A percentile compares a stretch with the other conserved stretches of the same genome.
Evolutionary conservation across 768 basidiomycete species (phyloP).

Genomic region (Hypholoma sublateritium): DNA sequence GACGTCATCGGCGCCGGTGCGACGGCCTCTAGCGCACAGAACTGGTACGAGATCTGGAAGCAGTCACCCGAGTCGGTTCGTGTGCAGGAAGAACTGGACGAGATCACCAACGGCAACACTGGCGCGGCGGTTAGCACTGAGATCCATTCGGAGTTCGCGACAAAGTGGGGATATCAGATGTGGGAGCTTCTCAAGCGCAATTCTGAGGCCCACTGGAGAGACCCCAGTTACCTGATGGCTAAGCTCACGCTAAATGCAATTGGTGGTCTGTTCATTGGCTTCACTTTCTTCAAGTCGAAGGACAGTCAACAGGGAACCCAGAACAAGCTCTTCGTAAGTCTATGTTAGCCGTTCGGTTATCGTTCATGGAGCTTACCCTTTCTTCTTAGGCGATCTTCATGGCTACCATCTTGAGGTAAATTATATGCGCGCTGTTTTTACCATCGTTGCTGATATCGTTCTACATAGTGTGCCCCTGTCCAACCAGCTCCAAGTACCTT

Average conservation of each 20-base stretch:
- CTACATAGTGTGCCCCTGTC: constrained; percentile 47
- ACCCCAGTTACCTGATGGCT: constrained; percentile 59
- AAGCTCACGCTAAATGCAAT: constrained; percentile 56
- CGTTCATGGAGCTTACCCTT: neutral
- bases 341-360: constrained; percentile 7
- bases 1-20: constrained; percentile 77
- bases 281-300: constrained; percentile 61
- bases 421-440: too few relatives aligned
- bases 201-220: constrained; percentile 48
- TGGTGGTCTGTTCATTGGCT: constrained; percentile 58
- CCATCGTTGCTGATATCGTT: too few relatives aligned
- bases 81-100: constrained; percentile 38
- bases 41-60: constrained; percentile 65
- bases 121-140: constrained; percentile 35
- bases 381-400: constrained; percentile 50
- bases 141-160: constrained; percentile 47
- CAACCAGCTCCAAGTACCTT: constrained; percentile 64
- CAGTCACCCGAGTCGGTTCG: constrained; percentile 44
- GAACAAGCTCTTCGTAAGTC: constrained; percentile 63
- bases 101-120: constrained; percentile 49
- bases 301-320: constrained; percentile 57
- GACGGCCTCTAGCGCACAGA: constrained; percentile 47
- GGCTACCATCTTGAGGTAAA: constrained; percentile 39
- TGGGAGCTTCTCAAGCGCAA: constrained; percentile 45
- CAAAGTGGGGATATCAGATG: constrained; percentile 52